Percentiles rank a stretch among this genome's conserved stretches.
Conservation (phyloP, 208 protist genomes). For the Trypanosoma conorhini region DNA sequence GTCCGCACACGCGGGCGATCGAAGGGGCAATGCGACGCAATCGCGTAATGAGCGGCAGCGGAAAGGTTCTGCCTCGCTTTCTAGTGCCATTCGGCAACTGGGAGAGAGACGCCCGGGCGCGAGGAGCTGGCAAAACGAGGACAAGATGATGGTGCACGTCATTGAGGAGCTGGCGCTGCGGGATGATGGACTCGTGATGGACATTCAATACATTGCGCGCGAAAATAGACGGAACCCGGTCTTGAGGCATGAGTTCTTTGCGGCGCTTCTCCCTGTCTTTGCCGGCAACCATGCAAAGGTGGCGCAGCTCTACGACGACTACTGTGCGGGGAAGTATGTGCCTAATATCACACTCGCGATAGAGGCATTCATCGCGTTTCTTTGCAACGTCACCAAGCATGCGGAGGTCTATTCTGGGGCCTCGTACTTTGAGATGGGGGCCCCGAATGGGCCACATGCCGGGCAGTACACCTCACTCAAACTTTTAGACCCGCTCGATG, state of each 20-base stretch:
- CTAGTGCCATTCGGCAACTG: slow-evolving; percentile 27
- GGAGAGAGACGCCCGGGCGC: slow-evolving; percentile 11
- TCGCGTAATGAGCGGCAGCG: slow-evolving; percentile 28
- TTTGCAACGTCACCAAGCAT: slow-evolving; percentile 46
- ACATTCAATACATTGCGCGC: slow-evolving; percentile 75
- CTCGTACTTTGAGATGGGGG: slow-evolving; percentile 27
- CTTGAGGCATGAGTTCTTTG: slow-evolving; percentile 80
- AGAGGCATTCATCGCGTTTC: slow-evolving; percentile 74
- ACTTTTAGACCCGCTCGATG: slow-evolving; percentile 63
- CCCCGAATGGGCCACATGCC: slow-evolving; percentile 25
- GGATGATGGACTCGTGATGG: slow-evolving; percentile 78
- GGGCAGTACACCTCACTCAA: slow-evolving; percentile 64
- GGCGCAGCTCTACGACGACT: slow-evolving; percentile 59
- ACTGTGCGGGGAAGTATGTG: slow-evolving; percentile 80
- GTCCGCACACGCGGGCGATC: slow-evolving; percentile 1
- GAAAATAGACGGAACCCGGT: slow-evolving; percentile 60
- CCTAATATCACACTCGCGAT: slow-evolving; percentile 81
- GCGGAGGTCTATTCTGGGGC: slow-evolving; percentile 21
- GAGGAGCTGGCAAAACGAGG: slow-evolving; percentile 32
- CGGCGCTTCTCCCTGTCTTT: slow-evolving; percentile 74
- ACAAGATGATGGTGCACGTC: slow-evolving; percentile 71
- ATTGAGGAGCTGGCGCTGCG: slow-evolving; percentile 65
- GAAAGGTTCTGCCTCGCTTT: slow-evolving; percentile 22
- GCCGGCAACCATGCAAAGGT: slow-evolving; percentile 51
- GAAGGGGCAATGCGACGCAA: slow-evolving; percentile 12